A percentile compares a stretch with the other conserved stretches of the same genome.
Evolutionary conservation across 306 rosid genomes (phyloP).

Genomic region (Begonia loranthoides): DNA sequence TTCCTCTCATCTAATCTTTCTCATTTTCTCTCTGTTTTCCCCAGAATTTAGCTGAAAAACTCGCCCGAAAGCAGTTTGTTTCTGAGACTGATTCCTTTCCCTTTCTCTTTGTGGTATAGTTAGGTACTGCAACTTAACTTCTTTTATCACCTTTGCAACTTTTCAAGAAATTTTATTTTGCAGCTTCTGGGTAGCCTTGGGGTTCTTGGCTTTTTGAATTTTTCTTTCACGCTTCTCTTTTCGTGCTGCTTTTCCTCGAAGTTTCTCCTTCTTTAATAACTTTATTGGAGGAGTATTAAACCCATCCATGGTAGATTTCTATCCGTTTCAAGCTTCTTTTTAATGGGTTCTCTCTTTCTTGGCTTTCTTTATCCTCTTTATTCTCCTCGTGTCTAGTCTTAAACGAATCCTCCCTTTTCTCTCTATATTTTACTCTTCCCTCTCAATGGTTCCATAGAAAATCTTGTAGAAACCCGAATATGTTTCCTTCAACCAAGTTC

Average conservation of each 20-base stretch:
- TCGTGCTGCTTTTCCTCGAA: slow-evolving; percentile 7
- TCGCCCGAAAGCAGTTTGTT: neutral
- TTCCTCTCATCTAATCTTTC: neutral
- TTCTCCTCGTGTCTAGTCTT: slow-evolving; percentile 28
- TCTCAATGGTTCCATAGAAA: slow-evolving; percentile 25
- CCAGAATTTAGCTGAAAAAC: no score
- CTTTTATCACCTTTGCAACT: slow-evolving; percentile 13
- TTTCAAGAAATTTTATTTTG: slow-evolving; percentile 32
- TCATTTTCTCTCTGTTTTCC: no score
- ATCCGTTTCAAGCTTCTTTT: no score
- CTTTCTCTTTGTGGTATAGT: neutral
- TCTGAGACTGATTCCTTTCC: neutral
- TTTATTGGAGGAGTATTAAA: slow-evolving; percentile 16
- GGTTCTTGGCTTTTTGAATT: no score
- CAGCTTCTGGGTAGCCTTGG: no score
- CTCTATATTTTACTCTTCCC: slow-evolving; percentile 1
- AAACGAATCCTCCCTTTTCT: slow-evolving; percentile 18
- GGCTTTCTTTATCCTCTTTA: slow-evolving; percentile 15
- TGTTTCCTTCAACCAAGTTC: slow-evolving; percentile 22
- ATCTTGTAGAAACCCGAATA: slow-evolving; percentile 6
- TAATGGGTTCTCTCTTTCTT: slow-evolving; percentile 18
- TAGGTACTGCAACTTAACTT: slow-evolving; percentile 14
- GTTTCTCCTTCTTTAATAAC: slow-evolving; percentile 32
- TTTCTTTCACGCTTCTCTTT: neutral
- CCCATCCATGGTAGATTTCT: slow-evolving; percentile 10